A percentile compares a stretch with the other conserved stretches of the same genome.
phyloP scores from a whole-genome alignment of 257 asterid species.

The Fraxinus quadrangulata region DNA sequence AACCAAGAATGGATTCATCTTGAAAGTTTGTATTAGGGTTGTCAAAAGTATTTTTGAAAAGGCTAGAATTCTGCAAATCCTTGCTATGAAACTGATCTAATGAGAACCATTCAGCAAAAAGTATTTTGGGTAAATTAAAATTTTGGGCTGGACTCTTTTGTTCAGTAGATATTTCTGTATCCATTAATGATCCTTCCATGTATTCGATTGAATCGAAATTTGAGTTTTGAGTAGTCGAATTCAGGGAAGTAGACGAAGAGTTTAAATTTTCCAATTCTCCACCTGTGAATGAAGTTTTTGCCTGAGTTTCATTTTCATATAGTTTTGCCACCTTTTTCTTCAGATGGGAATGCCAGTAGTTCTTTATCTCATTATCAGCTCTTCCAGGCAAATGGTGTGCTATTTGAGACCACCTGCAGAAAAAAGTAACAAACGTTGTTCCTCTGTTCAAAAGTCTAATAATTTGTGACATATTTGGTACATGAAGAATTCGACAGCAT shows the following conservation, averaged over 20 bases:
- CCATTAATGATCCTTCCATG: constrained; percentile 29
- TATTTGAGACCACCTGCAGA: constrained; percentile 73
- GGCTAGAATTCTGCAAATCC: constrained; percentile 20
- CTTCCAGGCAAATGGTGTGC: constrained; percentile 74
- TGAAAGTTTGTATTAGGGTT: constrained; percentile 31
- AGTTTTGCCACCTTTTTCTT: constrained; percentile 51
- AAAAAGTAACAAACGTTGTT: neutral
- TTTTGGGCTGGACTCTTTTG: constrained; percentile 22
- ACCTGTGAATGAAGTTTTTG: constrained; percentile 7
- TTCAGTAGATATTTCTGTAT: constrained; percentile 42
- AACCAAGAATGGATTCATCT: constrained; percentile 35
- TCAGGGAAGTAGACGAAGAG: constrained; percentile 27
- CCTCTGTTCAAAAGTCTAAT: neutral
- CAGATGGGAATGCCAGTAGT: constrained; percentile 76
- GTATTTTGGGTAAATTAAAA: constrained; percentile 54
- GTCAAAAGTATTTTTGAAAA: constrained; percentile 22
- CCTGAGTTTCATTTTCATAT: constrained; percentile 21
- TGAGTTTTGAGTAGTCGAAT: constrained; percentile 30
- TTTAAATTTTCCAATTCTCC: constrained; percentile 17
- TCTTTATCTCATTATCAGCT: constrained; percentile 76
- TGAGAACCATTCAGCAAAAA: constrained; percentile 81
- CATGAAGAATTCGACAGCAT: neutral
- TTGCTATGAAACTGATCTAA: constrained; percentile 45
- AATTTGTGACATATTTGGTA: neutral
- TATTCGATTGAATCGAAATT: constrained; percentile 39